Base-by-base conservation (phyloP, 78 protist genomes). In the Dictyostelium citrinum region DNA sequence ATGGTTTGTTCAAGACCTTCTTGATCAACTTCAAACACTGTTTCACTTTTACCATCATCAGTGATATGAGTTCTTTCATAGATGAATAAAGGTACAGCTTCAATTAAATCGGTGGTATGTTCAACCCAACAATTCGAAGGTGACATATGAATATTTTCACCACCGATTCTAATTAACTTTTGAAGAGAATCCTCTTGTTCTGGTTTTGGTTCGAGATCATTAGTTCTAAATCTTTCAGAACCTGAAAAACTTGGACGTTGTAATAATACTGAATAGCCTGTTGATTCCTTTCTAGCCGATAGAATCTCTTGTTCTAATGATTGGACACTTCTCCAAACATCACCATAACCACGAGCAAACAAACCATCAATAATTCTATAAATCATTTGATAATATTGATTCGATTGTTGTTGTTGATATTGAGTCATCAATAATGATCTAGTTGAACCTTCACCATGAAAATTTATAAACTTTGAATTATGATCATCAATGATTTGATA, bases 41-140 rank as follows among this genome's bases (percentile, higher is more conserved):
- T 91, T 22, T 67, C 58, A 6, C 14, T 7, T 29, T 84, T 41
- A 10, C 91, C 84, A 74, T 74, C 83, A 2, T 64, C 35, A 31
- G 67, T 61, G 7, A 83, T 90, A 12, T 68, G 43, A 12, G 83
- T 72, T 12, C 84, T 12, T 31, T 91, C 95, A 80, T 91, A 91
- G 72, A 91, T 91, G 22, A 91, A 91, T 31, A 91, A 39, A n/a
- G 95, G 95, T 5, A 91, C 90, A 0, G 95, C 95, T 17, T 91
- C 95, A 41, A 91, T 83, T 46, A 91, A 22, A 55, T 91, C 95
- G n/a, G 95, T 91, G 2, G 84, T 67, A 12, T 91, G 92, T 29
- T 41, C 81, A 12, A 91, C 90, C 95, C 95, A 91, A 35, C 84
- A 90, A 39, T 75, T 84, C 7, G 60, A 29, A 20, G 95, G 92